Evolutionary conservation across 2,329 filamentous ascomycete species (phyloP).

Genomic region (Diaporthe sp.): DNA sequence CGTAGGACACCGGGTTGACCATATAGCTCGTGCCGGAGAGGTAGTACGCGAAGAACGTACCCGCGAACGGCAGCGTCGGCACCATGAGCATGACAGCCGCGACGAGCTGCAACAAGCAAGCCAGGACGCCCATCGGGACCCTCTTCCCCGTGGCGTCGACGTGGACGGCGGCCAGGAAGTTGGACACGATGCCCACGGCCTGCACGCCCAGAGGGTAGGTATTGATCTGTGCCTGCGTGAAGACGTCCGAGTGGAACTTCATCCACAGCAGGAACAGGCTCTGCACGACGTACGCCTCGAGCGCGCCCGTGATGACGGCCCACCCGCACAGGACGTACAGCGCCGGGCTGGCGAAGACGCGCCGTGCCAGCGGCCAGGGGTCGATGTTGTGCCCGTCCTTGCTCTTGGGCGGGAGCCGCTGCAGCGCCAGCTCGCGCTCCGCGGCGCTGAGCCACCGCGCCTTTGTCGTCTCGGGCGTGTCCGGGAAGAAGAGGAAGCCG

Average conservation of each 20-base stretch:
- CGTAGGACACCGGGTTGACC: constrained; percentile 54
- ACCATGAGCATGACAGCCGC: constrained; percentile 50
- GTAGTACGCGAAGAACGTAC: constrained; percentile 53
- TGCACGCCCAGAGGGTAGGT: constrained; percentile 53
- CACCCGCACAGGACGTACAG: constrained; percentile 55
- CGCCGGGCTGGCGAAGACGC: constrained; percentile 45
- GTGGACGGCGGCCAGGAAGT: constrained; percentile 50
- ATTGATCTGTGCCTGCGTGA: constrained; percentile 48
- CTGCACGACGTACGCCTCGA: constrained; percentile 48
- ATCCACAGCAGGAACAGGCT: constrained; percentile 46
- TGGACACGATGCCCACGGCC: constrained; percentile 53
- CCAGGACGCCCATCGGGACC: constrained; percentile 51
- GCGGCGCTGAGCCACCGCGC: constrained; percentile 52
- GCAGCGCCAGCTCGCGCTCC: constrained; percentile 45
- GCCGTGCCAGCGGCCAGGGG: constrained; percentile 46
- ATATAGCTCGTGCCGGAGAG: constrained; percentile 54
- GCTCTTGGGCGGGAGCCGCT: constrained; percentile 48
- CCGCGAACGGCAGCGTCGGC: constrained; percentile 47
- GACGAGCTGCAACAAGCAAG: constrained; percentile 49
- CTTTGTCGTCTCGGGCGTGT: constrained; percentile 55
- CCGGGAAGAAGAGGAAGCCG: constrained; percentile 59
- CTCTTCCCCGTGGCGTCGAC: constrained; percentile 50
- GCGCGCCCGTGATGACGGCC: constrained; percentile 50
- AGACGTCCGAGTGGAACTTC: constrained; percentile 40
- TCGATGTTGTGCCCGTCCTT: constrained; percentile 51